Evolutionary conservation across 805 yeast genomes (phyloP).

Genomic region (Saturnispora saitoi): DNA sequence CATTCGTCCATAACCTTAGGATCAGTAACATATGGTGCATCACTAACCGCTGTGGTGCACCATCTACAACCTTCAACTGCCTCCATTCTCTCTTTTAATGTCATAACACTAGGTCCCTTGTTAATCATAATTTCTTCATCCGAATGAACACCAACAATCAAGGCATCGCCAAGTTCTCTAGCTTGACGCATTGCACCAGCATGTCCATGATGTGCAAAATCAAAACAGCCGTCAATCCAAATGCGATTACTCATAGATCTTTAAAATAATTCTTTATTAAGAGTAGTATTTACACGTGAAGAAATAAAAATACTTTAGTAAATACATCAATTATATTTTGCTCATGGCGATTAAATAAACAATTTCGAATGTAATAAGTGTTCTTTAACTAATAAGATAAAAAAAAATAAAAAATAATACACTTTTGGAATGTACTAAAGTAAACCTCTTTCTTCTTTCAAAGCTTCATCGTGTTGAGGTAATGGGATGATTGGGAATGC

Average conservation of each 20-base stretch:
- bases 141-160: conserved; percentile 83
- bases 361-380: no score
- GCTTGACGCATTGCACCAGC: conserved; percentile 97
- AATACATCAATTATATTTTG: neutral
- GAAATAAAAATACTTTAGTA: neutral
- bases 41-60: conserved; percentile 61
- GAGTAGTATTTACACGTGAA: neutral
- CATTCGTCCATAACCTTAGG: conserved; percentile 67
- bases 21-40: conserved; percentile 91
- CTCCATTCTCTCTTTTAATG: conserved; percentile 61
- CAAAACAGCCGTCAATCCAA: conserved; percentile 98
- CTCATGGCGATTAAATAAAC: no score
- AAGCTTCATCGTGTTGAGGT: conserved; percentile 15
- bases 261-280: no score
- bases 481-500: conserved; percentile 18
- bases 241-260: conserved; percentile 29
- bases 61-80: conserved; percentile 90
- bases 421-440: neutral
- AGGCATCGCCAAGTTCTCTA: conserved; percentile 64
- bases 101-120: conserved; percentile 95
- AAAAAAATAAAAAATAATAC: neutral
- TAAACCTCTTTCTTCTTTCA: conserved; percentile 15
- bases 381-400: no score
- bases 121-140: conserved; percentile 77
- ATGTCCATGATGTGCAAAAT: conserved; percentile 96